Base-by-base conservation (phyloP, 208 protist genomes). In the Leishmania amazonensis region DNA sequence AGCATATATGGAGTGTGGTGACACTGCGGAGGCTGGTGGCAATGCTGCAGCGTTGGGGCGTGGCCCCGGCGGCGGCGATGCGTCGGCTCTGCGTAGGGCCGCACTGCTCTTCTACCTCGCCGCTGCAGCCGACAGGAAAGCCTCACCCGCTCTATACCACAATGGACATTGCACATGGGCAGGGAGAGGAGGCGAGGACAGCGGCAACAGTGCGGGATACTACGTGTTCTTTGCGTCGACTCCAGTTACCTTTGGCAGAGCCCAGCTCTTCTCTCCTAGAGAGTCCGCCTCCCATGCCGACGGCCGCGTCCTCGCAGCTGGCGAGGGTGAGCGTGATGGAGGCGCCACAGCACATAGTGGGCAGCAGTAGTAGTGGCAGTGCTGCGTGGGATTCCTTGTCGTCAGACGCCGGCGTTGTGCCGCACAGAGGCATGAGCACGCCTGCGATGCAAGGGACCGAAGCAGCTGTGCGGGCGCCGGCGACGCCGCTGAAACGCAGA, bases 1-100 rank as follows among this genome's bases (percentile, higher is more conserved):
- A 84, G 19, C 49, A 74, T 4, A 28, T 91, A 0, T 93, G 90
- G 90, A 71, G 82, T 51, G 83, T 91, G 45, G 77, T 93, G 40
- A 89, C 85, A 53, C 78, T 93, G 67, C 73, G 62, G 62, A 84
- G 90, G 2, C 87, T 93, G 76, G 76, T 85, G 40, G 83, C 84
- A 60, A 68, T 93, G 51, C 85, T 93, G 85, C 73, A 80, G 65
- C 81, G 85, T 0, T 93, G 90, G 90, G 80, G 79, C 5, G 73
- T 80, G 54, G 64, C 79, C 1, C 88, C 88, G 0, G 79, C 86
- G 11, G 76, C 76, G 6, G 82, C 87, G 42, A 49, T 88, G 6
- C 71, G 80, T 24, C 72, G 72, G 28, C 71, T 76, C 72, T 54
- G 47, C 51, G 51, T 15, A 45, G 47, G 51, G 11, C 45, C 21